Conservation (phyloP, 2,329 filamentous ascomycete species). For the Colletotrichum lindemuthianum region DNA sequence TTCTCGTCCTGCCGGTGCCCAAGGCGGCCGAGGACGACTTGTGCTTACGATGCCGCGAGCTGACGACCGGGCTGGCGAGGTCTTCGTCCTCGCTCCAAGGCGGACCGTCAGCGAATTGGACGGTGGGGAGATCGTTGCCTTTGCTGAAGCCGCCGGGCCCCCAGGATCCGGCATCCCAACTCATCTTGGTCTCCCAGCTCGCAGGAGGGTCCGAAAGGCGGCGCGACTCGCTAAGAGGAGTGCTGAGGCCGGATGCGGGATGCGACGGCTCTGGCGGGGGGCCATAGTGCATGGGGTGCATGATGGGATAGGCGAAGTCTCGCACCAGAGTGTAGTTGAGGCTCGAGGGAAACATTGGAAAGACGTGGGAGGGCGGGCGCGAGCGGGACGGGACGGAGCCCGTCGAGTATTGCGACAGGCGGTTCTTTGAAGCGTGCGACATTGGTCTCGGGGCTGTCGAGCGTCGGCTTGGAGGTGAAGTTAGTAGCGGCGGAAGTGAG, state of each 20-base stretch:
- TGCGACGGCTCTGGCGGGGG: constrained; percentile 79
- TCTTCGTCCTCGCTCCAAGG: constrained; percentile 97
- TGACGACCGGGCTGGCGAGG: constrained; percentile 89
- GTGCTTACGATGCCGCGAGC: constrained; percentile 85
- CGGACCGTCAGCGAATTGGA: constrained; percentile 87
- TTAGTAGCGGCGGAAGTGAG: constrained; percentile 65
- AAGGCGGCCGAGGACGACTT: constrained; percentile 71
- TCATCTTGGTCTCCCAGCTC: constrained; percentile 76
- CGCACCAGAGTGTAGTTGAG: constrained; percentile 89
- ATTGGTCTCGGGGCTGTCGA: constrained; percentile 72
- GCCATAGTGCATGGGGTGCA: constrained; percentile 92
- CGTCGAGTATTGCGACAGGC: constrained; percentile 85
- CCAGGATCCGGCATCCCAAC: constrained; percentile 64
- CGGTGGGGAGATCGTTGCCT: constrained; percentile 76
- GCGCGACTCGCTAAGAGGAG: constrained; percentile 82
- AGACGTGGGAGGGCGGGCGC: constrained; percentile 82
- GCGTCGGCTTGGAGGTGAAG: constrained; percentile 66
- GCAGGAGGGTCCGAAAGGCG: constrained; percentile 85
- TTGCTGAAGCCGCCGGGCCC: constrained; percentile 64
- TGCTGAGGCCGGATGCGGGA: constrained; percentile 82
- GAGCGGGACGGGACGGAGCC: constrained; percentile 76
- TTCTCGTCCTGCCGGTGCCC: constrained; percentile 57
- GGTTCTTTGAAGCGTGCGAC: constrained; percentile 82
- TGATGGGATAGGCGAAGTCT: constrained; percentile 90
- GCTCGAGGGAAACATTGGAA: constrained; percentile 85